Conservation (phyloP, 371 early-diverging fungal species). For the Circinella umbellata region DNA sequence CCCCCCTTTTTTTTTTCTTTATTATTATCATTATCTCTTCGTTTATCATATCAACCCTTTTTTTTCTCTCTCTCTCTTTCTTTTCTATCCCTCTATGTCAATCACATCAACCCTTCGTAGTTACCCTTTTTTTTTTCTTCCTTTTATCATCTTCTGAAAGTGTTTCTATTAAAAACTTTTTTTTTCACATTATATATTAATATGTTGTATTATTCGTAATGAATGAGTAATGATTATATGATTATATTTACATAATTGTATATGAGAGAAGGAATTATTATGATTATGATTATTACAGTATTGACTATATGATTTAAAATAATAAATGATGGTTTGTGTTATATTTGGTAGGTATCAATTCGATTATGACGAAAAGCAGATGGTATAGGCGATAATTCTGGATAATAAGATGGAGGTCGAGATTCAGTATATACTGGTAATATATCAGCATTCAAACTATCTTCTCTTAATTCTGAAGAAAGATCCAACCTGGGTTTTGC, state of each 20-base stretch:
- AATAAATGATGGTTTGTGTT: no score
- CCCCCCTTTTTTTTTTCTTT: no score
- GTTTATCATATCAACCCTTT: background rate
- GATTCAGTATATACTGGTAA: background rate
- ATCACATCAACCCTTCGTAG: background rate
- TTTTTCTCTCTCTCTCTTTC: background rate
- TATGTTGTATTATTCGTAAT: background rate
- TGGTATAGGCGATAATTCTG: no score
- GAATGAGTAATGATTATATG: no score
- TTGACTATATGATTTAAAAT: no score
- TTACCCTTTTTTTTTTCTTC: background rate
- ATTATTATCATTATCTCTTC: no score
- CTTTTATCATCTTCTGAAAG: background rate
- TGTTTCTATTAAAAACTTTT: slow-evolving; percentile 7
- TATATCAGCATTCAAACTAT: background rate
- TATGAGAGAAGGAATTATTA: no score
- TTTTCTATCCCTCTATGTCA: background rate
- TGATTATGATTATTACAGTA: no score
- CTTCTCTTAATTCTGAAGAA: background rate
- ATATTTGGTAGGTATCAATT: no score
- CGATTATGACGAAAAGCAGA: no score
- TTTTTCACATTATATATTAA: slow-evolving; percentile 1
- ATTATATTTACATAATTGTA: no score
- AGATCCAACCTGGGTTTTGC: background rate
- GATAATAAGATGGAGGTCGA: background rate